Evolutionary conservation across 306 rosid genomes (phyloP).

Genomic region (Luffa acutangula): DNA sequence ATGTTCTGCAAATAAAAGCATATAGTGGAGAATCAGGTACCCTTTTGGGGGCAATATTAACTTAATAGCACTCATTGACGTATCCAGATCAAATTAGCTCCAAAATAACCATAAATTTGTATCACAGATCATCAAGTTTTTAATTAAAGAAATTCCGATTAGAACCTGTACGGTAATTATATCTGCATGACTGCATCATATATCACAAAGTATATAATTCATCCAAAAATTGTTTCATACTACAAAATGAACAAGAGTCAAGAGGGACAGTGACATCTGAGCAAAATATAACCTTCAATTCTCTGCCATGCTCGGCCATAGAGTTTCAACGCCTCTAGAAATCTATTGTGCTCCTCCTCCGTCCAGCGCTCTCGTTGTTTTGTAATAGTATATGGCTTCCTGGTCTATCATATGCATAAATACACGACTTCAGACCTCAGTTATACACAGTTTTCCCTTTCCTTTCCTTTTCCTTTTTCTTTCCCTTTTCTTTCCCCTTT

Average conservation of each 20-base stretch:
- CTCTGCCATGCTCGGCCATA: conserved; percentile 99
- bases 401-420: conserved; percentile 38
- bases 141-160: neutral
- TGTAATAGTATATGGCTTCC: conserved; percentile 94
- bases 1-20: conserved; percentile 59
- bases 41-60: neutral
- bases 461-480: neutral
- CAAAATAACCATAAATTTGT: neutral
- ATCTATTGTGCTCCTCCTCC: conserved; percentile 89
- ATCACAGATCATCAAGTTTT: neutral
- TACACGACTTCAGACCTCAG: conserved; percentile 12
- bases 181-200: neutral
- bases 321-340: conserved; percentile 87
- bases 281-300: conserved; percentile 60
- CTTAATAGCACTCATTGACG: neutral
- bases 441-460: conserved; percentile 1
- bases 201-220: neutral
- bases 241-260: conserved; percentile 12
- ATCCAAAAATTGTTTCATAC: neutral
- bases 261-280: neutral
- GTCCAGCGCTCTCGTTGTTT: conserved; percentile 99
- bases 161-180: neutral
- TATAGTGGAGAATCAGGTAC: conserved; percentile 5
- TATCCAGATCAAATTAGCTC: conserved; percentile 1
- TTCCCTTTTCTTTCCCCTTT: neutral